Conservation (phyloP, 345 rosid species). For the Adansonia digitata region DNA sequence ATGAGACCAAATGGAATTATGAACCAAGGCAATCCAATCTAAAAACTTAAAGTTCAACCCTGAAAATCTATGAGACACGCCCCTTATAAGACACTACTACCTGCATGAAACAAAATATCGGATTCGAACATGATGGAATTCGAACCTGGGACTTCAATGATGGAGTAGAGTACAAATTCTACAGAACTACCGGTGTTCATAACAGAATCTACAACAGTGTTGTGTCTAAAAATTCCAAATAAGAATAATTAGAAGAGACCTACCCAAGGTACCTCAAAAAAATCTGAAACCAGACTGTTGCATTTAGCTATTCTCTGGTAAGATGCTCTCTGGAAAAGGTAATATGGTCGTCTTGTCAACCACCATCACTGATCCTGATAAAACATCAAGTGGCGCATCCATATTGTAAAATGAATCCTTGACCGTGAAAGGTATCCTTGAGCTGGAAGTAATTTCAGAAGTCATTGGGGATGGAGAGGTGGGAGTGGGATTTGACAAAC, state of each 20-base stretch:
- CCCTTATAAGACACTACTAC: neutral
- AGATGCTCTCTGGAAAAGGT: neutral
- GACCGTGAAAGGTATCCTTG: conserved; percentile 18
- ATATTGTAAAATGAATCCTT: conserved; percentile 21
- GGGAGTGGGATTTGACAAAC: neutral
- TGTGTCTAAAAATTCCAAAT: neutral
- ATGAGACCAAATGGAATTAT: neutral
- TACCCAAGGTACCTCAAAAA: neutral
- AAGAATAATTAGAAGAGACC: neutral
- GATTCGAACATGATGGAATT: neutral
- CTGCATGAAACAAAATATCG: neutral
- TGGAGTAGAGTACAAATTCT: neutral
- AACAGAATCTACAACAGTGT: neutral
- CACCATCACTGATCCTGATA: neutral
- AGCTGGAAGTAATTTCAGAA: neutral
- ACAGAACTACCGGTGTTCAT: neutral
- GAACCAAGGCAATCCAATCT: neutral
- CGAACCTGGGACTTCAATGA: neutral
- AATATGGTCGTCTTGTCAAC: conserved; percentile 7
- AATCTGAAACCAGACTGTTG: neutral
- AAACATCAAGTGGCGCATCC: neutral
- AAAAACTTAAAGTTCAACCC: neutral
- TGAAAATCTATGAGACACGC: neutral
- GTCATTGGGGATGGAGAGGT: neutral
- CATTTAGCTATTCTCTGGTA: neutral